Base-by-base conservation (phyloP, 2,329 filamentous ascomycete genomes). In the Thelonectria olida region DNA sequence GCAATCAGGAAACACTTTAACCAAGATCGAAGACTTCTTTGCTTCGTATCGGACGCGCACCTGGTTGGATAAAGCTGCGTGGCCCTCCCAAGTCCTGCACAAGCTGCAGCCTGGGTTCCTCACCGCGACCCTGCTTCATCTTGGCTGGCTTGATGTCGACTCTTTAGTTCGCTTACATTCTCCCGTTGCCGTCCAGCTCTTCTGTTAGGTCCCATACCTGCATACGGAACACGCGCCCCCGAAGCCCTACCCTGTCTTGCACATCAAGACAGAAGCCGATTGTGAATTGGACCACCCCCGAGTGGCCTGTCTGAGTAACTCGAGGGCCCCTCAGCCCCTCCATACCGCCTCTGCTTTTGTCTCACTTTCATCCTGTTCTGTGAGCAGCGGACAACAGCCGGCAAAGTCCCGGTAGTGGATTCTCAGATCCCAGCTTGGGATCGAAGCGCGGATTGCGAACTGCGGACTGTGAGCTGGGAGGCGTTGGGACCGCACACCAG, bases 281-380 rank as follows among this genome's bases (percentile, higher is more conserved):
- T 27, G 51, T 50, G 58, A 55, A 55, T 45, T 39, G 41, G 20
- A 23, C 41, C 42, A 23, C 38, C 17, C 42, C 22, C 34, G 5
- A 15, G 42, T 39, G 52, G 41, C 31, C 42, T 45, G 36, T 54
- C 51, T 55, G 31, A 48, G 23, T 23, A 38, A 47, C n/a, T 48
- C 51, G 36, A 54, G n/a, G 23, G n/a, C n/a, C 31, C n/a, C 8
- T 25, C 39, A 12, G 34, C 31, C 10, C 3, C 15, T 22, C 41
- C 42, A 13, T 2, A 19, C 39, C 39, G 9, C 28, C n/a, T n/a
- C 23, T 15, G 31, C 12, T 20, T 17, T 22, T 19, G 13, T 17
- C 28, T 49, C 19, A 15, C 13, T 41, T 17, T 31, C 25, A 12
- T 27, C 31, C 13, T n/a, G 13, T 36, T 56, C 19, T 17, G 42